Percentiles rank a stretch among this genome's conserved stretches.
Evolutionary conservation across 2,329 filamentous ascomycete species (phyloP).

Genomic region (Trichoderma sp.): DNA sequence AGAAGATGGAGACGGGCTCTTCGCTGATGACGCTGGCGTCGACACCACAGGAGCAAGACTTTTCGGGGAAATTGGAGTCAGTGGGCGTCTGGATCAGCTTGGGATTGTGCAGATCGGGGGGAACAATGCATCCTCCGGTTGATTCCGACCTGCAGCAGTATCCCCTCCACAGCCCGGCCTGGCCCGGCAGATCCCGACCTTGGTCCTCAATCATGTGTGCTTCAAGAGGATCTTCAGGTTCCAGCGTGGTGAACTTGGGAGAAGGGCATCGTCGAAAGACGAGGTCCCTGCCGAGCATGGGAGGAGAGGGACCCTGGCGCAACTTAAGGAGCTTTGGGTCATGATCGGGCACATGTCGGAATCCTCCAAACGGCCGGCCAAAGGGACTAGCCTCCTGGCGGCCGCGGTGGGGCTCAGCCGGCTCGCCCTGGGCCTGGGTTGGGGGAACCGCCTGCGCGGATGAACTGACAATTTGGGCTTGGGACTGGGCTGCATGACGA

Average conservation of each 20-base stretch:
- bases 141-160: slow-evolving; percentile 55
- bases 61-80: slow-evolving; percentile 41
- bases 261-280: slow-evolving; percentile 78
- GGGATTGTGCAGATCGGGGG: slow-evolving; percentile 45
- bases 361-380: slow-evolving; percentile 45
- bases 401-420: slow-evolving; percentile 28
- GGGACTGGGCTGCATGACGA: slow-evolving; percentile 19
- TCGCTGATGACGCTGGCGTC: slow-evolving; percentile 39
- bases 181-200: slow-evolving; percentile 54
- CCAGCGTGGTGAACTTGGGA: slow-evolving; percentile 79
- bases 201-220: slow-evolving; percentile 44
- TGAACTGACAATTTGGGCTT: slow-evolving; percentile 20
- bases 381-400: slow-evolving; percentile 39
- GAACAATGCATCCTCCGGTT: slow-evolving; percentile 39
- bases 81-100: slow-evolving; percentile 52
- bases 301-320: slow-evolving; percentile 63
- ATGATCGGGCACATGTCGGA: slow-evolving; percentile 36
- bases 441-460: slow-evolving; percentile 5
- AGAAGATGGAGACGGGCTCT: slow-evolving; percentile 37
- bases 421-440: slow-evolving; percentile 1
- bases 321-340: slow-evolving; percentile 45
- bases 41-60: slow-evolving; percentile 42
- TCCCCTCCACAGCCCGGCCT: slow-evolving; percentile 73
- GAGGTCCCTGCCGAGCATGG: slow-evolving; percentile 84
- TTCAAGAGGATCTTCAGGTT: slow-evolving; percentile 67